Base-by-base conservation (phyloP, 108 stramenopile genomes). In the Poteriospumella lacustris region DNA sequence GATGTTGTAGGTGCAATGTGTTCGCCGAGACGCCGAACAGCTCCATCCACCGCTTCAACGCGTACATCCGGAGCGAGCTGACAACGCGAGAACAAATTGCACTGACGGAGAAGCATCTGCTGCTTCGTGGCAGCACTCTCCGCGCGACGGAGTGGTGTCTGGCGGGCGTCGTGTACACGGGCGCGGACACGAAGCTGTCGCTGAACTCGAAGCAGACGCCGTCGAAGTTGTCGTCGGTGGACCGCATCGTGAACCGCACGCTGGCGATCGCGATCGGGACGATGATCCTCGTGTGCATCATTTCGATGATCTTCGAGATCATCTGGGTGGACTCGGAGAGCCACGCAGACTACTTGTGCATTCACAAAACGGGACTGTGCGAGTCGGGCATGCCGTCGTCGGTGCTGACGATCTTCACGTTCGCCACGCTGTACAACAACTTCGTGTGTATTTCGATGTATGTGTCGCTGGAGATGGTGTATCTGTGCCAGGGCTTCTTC, bases 371-470 rank as follows among this genome's bases (percentile, higher is more conserved):
- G 34, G 40, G 73, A 5, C 60, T 62, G 31, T 52, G 69, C 31
- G 78, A 83, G 29, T 33, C 70, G 3, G 42, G 41, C 28, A 9
- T 28, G 5, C 43, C 40, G 5, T 12, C 26, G 5, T 73, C 70
- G 5, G 41, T n/a, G 26, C 5, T 42, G 29, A 91, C 91, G 19
- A 79, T 91, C 68, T 80, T 91, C 39, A 90, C 96, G 43, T 86
- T 99, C 72, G 44, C 90, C 59, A 90, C 96, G 75, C 83, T 89
- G 39, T 89, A 68, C 88, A 86, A 84, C 85, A 91, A 92, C 82
- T 93, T 95, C 79, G 88, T 95, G 29, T 92, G 92, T 34, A 68
- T 95, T 5, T 89, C 88, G 86, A 78, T 95, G 68, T 95, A 95
- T 77, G 91, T 95, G n/a, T 91, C 93, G 1, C 82, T 95, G 0